Evolutionary conservation across 164 flowering plant species (phyloP), one percentile per base, ranked within the genome.

Genomic region (Magnolia kwangsiensis): DNA sequence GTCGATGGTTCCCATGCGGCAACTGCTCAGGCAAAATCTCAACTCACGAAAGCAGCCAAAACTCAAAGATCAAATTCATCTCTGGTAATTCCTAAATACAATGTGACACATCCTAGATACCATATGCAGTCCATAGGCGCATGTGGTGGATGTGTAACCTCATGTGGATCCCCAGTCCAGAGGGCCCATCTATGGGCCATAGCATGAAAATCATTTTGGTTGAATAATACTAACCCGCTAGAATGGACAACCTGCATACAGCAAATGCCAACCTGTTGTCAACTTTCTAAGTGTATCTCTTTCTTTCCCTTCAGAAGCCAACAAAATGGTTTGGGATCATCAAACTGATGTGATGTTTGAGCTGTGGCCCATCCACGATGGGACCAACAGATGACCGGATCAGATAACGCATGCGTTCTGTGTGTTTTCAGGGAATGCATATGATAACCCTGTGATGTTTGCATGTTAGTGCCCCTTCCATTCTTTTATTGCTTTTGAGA

Each of bases 21-120:
- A 61, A 91, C 96, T 67, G 81, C 84, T 67, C 93, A 90, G 78
- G 97, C 83, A 50, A 93, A 84, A 76, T 67, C 94, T 31, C 97
- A 95, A 50, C 96, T 95, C 67, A 87, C 67, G 20, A 90, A 92
- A 88, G 98, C 98, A 24, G 76, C 98, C 61, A 95, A 93, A 86
- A 93, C 92, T 20, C 98, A 95, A 87, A 89, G 77, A 85, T 89
- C 95, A 67, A 91, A 90, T 81, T 91, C 97, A 14, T 94, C 98
- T 79, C 83, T 92, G 95, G 98, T 92, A 86, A 83, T 55, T 55
- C 61, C 18, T 8, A 16, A 11, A 55, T 55, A 55, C 61, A 55
- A 10, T 11, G 18, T 55, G 61, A 16, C 61, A 16, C 61, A 55
- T 55, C 61, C 61, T 16, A 55, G 3, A 55, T 16, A 55, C 13